phyloP scores from a whole-genome alignment of 371 early-diverging fungal genomes.

The Gilbertella persicaria region DNA sequence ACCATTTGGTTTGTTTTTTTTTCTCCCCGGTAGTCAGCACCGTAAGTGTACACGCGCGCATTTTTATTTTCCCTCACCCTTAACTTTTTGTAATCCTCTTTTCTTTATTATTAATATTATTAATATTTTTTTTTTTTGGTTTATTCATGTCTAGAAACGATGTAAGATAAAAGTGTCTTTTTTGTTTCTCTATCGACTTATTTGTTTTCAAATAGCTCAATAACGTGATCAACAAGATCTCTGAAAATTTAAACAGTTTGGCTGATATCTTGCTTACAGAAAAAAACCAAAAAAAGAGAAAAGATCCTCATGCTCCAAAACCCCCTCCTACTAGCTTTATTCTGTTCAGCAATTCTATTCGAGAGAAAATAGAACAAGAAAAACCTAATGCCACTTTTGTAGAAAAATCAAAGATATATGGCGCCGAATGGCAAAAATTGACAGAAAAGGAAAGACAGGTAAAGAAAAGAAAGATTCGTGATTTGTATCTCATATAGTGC shows the following conservation, averaged over 20 bases:
- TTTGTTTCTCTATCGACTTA: too few relatives aligned
- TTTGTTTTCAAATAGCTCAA: not conserved
- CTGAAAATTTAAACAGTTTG: conserved; percentile 4
- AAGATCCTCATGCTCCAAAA: conserved; percentile 20
- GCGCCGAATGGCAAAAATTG: conserved; percentile 14
- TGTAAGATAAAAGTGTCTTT: too few relatives aligned
- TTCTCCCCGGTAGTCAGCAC: too few relatives aligned
- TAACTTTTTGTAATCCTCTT: too few relatives aligned
- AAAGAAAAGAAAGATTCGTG: not conserved
- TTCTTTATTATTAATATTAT: too few relatives aligned
- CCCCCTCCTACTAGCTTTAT: conserved; percentile 15
- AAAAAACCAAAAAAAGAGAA: conserved; percentile 5
- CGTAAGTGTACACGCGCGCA: too few relatives aligned
- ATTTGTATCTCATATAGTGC: not conserved
- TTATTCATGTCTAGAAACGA: too few relatives aligned
- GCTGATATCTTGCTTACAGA: conserved; percentile 3
- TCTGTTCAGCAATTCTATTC: conserved; percentile 8
- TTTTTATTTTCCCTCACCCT: too few relatives aligned
- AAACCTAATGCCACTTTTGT: conserved; percentile 8
- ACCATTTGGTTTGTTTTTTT: too few relatives aligned
- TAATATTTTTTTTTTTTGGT: too few relatives aligned
- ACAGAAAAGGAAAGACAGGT: conserved; percentile 15
- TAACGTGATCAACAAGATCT: not conserved
- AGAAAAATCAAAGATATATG: conserved; percentile 18
- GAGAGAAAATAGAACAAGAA: conserved; percentile 8